These are phyloP conservation scores for Aspergillus cristatus DNA, from an alignment of 495 filamentous ascomycete species.

Conservation along the genomic window DNA sequence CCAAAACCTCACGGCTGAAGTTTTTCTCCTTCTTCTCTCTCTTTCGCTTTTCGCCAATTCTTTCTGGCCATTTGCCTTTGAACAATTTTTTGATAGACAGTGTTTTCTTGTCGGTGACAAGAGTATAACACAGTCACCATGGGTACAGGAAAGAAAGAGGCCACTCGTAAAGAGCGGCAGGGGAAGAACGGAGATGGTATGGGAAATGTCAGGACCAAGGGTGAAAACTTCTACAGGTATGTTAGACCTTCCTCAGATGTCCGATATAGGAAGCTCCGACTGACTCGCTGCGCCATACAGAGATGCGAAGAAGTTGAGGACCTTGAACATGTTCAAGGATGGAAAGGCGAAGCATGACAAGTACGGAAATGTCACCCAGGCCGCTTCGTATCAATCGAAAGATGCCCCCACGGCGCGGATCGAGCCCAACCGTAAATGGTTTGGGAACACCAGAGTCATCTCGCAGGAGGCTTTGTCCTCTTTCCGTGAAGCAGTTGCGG, in stretches of 20 bases:
- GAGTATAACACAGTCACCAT: conserved; percentile 49
- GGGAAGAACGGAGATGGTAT: conserved; percentile 77
- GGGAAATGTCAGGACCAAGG: conserved; percentile 83
- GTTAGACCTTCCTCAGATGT: background rate
- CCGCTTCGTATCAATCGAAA: conserved; percentile 74
- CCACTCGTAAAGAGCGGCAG: conserved; percentile 65
- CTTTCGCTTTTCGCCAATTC: conserved; percentile 29
- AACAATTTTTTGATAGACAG: conserved; percentile 17
- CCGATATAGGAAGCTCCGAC: too few relatives aligned
- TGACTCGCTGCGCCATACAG: conserved; percentile 23
- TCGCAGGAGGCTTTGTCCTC: conserved; percentile 58
- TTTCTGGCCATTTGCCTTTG: conserved; percentile 23
- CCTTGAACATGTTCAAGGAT: conserved; percentile 79
- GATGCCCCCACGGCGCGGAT: conserved; percentile 76
- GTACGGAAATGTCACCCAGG: conserved; percentile 64
- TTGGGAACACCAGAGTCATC: conserved; percentile 63
- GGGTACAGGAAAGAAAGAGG: conserved; percentile 96
- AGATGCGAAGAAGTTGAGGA: conserved; percentile 77
- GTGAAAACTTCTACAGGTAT: conserved; percentile 89
- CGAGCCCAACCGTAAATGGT: conserved; percentile 90
- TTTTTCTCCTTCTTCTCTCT: conserved; percentile 26
- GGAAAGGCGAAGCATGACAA: conserved; percentile 69
- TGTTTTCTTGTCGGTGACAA: conserved; percentile 12
- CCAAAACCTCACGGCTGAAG: conserved; percentile 6
- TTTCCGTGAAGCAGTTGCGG: conserved; percentile 89